Conservation (phyloP, 2,329 filamentous ascomycete species). For the Colletotrichum eleusines region DNA sequence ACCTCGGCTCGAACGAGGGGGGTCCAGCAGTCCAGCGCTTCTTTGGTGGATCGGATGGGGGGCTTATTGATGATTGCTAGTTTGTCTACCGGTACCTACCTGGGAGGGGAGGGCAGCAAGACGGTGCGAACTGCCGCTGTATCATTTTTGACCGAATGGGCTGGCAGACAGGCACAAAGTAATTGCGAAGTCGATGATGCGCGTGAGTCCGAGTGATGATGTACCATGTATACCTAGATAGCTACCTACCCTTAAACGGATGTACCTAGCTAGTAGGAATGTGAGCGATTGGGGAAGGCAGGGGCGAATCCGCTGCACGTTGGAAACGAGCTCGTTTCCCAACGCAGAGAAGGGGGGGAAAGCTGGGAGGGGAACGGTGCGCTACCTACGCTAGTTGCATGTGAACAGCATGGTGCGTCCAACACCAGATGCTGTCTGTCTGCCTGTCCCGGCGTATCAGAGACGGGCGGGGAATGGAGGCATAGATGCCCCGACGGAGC, state of each 20-base stretch:
- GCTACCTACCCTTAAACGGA: neutral
- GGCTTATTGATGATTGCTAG: neutral
- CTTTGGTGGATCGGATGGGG: neutral
- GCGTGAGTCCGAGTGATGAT: slow-evolving; percentile 30
- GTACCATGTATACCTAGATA: neutral
- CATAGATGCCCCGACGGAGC: slow-evolving; percentile 36
- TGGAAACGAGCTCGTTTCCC: slow-evolving; percentile 36
- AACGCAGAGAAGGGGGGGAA: slow-evolving; percentile 4
- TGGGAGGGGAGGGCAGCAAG: neutral
- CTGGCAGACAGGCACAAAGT: no score
- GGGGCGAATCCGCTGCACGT: slow-evolving; percentile 30
- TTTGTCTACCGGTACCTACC: no score
- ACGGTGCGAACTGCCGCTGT: no score
- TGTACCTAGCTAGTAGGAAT: slow-evolving; percentile 2
- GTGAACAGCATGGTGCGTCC: slow-evolving; percentile 27
- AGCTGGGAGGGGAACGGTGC: slow-evolving; percentile 30
- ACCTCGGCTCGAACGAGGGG: slow-evolving; percentile 8
- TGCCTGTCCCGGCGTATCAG: neutral
- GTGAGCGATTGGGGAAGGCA: neutral
- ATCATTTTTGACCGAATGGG: neutral
- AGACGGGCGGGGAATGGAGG: slow-evolving; percentile 31
- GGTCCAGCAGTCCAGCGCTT: neutral
- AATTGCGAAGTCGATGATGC: slow-evolving; percentile 11
- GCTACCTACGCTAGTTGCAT: slow-evolving; percentile 19
- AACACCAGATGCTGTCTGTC: neutral